Conservation (phyloP, 108 stramenopile genomes). For the Cylindrotheca closterium region DNA sequence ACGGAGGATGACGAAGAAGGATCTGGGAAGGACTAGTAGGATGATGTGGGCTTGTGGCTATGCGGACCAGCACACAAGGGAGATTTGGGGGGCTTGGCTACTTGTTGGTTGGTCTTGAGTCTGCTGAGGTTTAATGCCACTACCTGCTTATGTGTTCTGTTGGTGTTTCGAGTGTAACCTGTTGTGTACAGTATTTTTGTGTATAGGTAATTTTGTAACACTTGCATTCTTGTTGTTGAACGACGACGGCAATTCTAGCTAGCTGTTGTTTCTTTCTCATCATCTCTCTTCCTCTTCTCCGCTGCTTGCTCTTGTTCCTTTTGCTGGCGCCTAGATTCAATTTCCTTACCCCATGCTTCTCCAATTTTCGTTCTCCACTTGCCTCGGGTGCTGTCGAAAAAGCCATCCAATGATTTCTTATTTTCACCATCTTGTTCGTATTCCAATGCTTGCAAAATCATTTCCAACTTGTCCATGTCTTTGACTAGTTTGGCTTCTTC, state of each 20-base stretch:
- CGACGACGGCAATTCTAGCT: no score
- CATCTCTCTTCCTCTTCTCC: neutral
- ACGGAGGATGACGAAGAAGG: neutral
- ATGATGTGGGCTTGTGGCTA: neutral
- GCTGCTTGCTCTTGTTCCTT: slow-evolving; percentile 4
- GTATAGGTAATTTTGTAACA: no score
- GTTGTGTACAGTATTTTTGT: no score
- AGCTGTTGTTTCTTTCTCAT: neutral
- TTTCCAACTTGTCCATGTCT: slow-evolving; percentile 87
- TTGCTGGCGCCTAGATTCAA: slow-evolving; percentile 41
- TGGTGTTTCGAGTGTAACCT: no score
- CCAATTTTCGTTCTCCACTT: slow-evolving; percentile 67
- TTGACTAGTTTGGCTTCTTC: slow-evolving; percentile 63
- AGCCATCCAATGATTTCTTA: slow-evolving; percentile 37
- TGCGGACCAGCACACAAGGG: neutral
- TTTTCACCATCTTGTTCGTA: slow-evolving; percentile 64
- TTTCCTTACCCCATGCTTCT: slow-evolving; percentile 59
- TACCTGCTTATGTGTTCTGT: no score
- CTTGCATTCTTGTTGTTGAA: no score
- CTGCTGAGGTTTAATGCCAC: no score
- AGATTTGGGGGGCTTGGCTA: neutral
- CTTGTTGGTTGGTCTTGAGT: neutral
- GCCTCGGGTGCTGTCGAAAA: slow-evolving; percentile 60
- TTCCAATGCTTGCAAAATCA: slow-evolving; percentile 82
- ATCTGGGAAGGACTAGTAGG: neutral